Base-by-base conservation (phyloP, 2,329 filamentous ascomycete species). In the Fusarium aywerte region DNA sequence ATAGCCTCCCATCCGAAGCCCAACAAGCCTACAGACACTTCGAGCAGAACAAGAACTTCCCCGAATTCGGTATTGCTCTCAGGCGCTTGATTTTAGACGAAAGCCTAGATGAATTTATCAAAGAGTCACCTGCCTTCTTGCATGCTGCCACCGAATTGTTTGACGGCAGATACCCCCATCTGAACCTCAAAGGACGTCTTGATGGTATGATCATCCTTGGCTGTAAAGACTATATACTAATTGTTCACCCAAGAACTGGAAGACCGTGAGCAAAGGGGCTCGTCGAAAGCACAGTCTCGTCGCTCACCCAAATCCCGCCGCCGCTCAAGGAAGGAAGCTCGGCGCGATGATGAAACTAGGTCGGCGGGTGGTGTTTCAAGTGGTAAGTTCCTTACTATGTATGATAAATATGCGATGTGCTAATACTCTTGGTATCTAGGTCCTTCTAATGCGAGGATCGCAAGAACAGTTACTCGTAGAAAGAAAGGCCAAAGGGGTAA, bases 51-150 rank as follows among this genome's bases (percentile, higher is more conserved):
- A 33, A 48, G 5, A 33, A 51, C n/a, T 57, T 45, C 31, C 20
- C 38, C 4, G 18, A 27, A 12, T 67, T 73, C 7, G 55, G 45
- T 10, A n/a, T 33, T 25, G 31, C 50, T 2, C 42, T 77, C 48
- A 59, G 65, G 25, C 35, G 33, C 1, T 40, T 71, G 4, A 27
- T 74, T 7, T 32, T 43, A 8, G 31, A 58, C 16, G 47, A 48
- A 8, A 29, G 43, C 2, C 58, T 77, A 1, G 69, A 73, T n/a
- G 48, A 35, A 5, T 71, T 73, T n/a, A 52, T 77, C 15, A 6
- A 32, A 2, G 43, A 57, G 8, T 61, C 72, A 16, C 38, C 51
- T 10, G 32, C 33, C 1, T 65, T 71, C 35, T 61, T 67, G 12
- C 16, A 58, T 8, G 31, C 54, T 27, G 56, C 63, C 11, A 43